Evolutionary conservation across 164 flowering plant genomes (phyloP).

Genomic region (Platanus orientalis): DNA sequence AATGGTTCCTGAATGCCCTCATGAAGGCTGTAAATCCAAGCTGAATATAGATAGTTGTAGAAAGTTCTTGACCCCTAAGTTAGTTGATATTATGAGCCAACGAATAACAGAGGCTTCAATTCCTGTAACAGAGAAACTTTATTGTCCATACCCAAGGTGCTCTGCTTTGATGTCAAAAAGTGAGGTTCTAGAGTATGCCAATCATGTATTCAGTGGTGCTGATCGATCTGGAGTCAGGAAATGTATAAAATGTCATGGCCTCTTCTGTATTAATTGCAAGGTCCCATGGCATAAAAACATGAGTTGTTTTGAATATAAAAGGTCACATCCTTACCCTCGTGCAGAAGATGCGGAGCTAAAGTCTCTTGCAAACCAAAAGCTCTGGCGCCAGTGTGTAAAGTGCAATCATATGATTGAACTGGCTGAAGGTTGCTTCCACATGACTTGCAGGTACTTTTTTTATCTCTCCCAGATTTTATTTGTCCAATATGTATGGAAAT

Average conservation of each 20-base stretch:
- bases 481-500: background rate
- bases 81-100: slow-evolving; percentile 47
- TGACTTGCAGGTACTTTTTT: slow-evolving; percentile 65
- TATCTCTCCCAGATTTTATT: background rate
- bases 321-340: slow-evolving; percentile 25
- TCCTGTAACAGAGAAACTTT: slow-evolving; percentile 63
- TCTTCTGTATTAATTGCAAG: slow-evolving; percentile 66
- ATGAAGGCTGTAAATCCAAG: slow-evolving; percentile 56
- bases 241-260: slow-evolving; percentile 56
- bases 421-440: slow-evolving; percentile 77
- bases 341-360: slow-evolving; percentile 58
- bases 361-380: slow-evolving; percentile 46
- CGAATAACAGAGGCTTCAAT: slow-evolving; percentile 61
- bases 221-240: slow-evolving; percentile 35
- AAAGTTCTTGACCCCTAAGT: slow-evolving; percentile 53
- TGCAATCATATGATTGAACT: slow-evolving; percentile 84
- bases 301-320: slow-evolving; percentile 45
- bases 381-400: slow-evolving; percentile 75
- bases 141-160: slow-evolving; percentile 85
- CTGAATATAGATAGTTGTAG: slow-evolving; percentile 52
- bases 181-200: slow-evolving; percentile 34
- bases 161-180: slow-evolving; percentile 70
- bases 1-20: slow-evolving; percentile 58
- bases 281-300: slow-evolving; percentile 73
- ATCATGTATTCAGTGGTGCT: slow-evolving; percentile 11